phyloP scores from a whole-genome alignment of 768 basidiomycete species.

The Xerocomellus amylosporus region DNA sequence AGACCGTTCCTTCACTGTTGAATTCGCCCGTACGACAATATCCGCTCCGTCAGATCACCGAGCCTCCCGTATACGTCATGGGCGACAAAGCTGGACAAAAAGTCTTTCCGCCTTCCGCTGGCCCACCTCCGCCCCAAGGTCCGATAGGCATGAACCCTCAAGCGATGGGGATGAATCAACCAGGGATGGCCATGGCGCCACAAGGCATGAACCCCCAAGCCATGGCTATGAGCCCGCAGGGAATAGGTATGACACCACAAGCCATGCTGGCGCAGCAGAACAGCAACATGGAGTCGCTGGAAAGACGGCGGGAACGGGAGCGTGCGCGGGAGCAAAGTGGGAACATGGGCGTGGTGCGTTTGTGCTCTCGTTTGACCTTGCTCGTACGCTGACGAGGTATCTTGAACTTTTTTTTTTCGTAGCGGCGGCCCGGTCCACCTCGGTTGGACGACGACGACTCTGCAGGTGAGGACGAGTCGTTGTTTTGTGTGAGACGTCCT shows the following conservation, averaged over 20 bases:
- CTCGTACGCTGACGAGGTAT: neutral
- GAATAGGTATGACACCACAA: slow-evolving; percentile 40
- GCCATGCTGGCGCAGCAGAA: slow-evolving; percentile 75
- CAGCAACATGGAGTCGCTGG: slow-evolving; percentile 66
- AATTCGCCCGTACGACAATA: slow-evolving; percentile 67
- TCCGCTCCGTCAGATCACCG: slow-evolving; percentile 64
- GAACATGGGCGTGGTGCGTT: slow-evolving; percentile 41
- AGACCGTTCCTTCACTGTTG: slow-evolving; percentile 53
- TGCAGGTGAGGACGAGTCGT: slow-evolving; percentile 43
- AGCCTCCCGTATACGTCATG: slow-evolving; percentile 65
- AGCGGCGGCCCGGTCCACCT: slow-evolving; percentile 34
- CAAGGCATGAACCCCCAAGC: slow-evolving; percentile 27
- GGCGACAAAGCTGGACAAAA: slow-evolving; percentile 77
- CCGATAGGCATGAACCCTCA: slow-evolving; percentile 28
- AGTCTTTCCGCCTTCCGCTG: slow-evolving; percentile 38
- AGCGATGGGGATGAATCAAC: slow-evolving; percentile 24
- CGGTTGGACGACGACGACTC: slow-evolving; percentile 60
- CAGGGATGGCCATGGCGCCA: slow-evolving; percentile 23
- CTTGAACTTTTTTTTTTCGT: neutral
- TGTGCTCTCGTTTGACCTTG: neutral
- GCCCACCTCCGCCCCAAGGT: slow-evolving; percentile 31
- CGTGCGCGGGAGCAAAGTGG: slow-evolving; percentile 47
- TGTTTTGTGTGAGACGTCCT: neutral
- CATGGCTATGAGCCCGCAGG: slow-evolving; percentile 23
- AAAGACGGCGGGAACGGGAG: slow-evolving; percentile 61